Percentiles rank a stretch among this genome's conserved stretches.
These are phyloP conservation scores for Angophora floribunda DNA, from an alignment of 345 rosid genomes.

Conservation along the genomic window DNA sequence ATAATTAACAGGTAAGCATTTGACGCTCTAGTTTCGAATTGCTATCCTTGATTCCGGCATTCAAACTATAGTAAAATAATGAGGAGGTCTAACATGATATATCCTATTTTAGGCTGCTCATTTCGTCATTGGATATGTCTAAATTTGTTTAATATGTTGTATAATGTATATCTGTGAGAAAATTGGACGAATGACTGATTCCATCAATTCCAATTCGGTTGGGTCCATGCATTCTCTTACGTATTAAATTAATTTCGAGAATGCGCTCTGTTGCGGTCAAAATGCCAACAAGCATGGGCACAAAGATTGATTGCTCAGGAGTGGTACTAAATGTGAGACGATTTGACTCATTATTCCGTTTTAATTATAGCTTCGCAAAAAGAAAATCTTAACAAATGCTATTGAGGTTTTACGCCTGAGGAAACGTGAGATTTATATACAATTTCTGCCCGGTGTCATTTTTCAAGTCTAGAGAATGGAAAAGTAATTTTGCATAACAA, in stretches of 20 bases:
- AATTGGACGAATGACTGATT: neutral
- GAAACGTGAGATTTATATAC: neutral
- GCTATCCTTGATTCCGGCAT: neutral
- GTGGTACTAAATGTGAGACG: neutral
- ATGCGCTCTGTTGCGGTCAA: neutral
- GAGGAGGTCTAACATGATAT: neutral
- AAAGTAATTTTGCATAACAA: neutral
- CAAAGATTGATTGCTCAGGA: neutral
- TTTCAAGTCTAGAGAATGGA: neutral
- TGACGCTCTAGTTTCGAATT: neutral
- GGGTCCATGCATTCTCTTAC: neutral
- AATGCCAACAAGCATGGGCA: neutral
- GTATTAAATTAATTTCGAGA: neutral
- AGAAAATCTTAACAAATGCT: no score
- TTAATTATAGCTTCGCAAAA: neutral
- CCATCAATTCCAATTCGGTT: neutral
- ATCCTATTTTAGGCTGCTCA: neutral
- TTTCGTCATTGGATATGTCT: neutral
- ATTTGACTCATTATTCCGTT: neutral
- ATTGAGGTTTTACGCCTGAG: neutral
- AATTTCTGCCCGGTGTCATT: neutral
- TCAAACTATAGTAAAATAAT: neutral
- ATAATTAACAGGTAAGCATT: neutral
- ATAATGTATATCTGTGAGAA: neutral
- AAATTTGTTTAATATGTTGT: neutral